Evolutionary conservation across 345 rosid genomes (phyloP), one percentile per base, ranked within the genome.

Genomic region (Eucalyptus pauciflora): DNA sequence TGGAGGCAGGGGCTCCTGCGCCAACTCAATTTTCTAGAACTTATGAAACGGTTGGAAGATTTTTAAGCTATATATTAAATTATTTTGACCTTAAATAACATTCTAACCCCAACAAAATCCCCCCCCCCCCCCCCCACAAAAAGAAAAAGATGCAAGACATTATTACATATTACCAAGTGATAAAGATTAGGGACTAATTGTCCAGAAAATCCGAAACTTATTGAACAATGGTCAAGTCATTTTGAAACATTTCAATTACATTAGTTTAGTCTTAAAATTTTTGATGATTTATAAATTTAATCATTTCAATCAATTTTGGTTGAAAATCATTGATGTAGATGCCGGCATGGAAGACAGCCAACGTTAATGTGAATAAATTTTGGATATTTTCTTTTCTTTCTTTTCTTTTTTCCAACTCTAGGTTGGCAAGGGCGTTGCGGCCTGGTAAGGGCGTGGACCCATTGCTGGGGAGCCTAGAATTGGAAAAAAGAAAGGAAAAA

Each of bases 261-360:
- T 27, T 27, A 29, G 12, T 13, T 62, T 62, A 6, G 1, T 62
- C 3, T 52, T 52, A 52, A 52, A 52, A 1, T 0, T 62, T 62
- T 62, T 62, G 4, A 13, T 3, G 10, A 20, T 52, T 20, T 20
- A 52, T 52, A 10, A 1, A 52, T 52, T 52, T 52, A 1, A 20
- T 52, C 10, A 52, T 52, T 52, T 18, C 2, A 52, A 52, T 52
- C 5, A 52, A 52, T 52, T 52, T 52, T 52, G 0, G 4, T 52
- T 20, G 4, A 52, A 52, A 52, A 52, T 7, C 58, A 52, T 7
- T 52, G 2, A 52, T 2, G 4, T 52, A 52, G 24, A 52, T 52
- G 9, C 0, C 58, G 1, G 0, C 24, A 52, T 52, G 0, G 1
- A 52, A 52, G 0, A 52, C 5, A 7, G 0, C 0, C 0, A 1